phyloP scores from a whole-genome alignment of 2,329 filamentous ascomycete genomes.

The Balansia obtecta region DNA sequence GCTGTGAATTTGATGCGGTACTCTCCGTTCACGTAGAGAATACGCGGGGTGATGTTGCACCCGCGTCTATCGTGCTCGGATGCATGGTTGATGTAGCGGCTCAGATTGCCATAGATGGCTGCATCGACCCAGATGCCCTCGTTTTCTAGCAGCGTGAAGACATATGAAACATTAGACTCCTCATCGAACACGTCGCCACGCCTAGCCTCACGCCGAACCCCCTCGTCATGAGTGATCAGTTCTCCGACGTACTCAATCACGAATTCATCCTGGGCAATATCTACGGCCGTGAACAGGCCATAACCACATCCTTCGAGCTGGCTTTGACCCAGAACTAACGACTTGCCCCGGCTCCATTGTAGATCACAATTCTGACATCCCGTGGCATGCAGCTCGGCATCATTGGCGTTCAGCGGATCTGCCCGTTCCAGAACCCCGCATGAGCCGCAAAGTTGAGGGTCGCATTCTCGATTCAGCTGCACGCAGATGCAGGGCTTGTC shows the following conservation, averaged over 20 bases:
- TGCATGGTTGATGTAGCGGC: slow-evolving; percentile 74
- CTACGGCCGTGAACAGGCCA: slow-evolving; percentile 60
- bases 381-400: slow-evolving; percentile 40
- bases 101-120: slow-evolving; percentile 66
- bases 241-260: slow-evolving; percentile 75
- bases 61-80: slow-evolving; percentile 35
- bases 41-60: slow-evolving; percentile 51
- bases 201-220: slow-evolving; percentile 51
- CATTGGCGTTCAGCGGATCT: slow-evolving; percentile 53
- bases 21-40: slow-evolving; percentile 62
- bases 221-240: slow-evolving; percentile 57
- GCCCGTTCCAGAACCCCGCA: slow-evolving; percentile 60
- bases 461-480: slow-evolving; percentile 65
- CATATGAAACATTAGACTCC: slow-evolving; percentile 49
- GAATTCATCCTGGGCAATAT: slow-evolving; percentile 56
- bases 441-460: slow-evolving; percentile 58
- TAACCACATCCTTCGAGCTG: slow-evolving; percentile 58
- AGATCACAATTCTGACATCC: slow-evolving; percentile 63
- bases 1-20: slow-evolving; percentile 67
- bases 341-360: slow-evolving; percentile 54
- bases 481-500: slow-evolving; percentile 57
- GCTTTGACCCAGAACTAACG: slow-evolving; percentile 57
- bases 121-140: slow-evolving; percentile 60
- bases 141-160: slow-evolving; percentile 46
- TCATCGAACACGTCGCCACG: slow-evolving; percentile 49